Evolutionary conservation across 306 rosid species (phyloP).

Genomic region (Medicago arabica): DNA sequence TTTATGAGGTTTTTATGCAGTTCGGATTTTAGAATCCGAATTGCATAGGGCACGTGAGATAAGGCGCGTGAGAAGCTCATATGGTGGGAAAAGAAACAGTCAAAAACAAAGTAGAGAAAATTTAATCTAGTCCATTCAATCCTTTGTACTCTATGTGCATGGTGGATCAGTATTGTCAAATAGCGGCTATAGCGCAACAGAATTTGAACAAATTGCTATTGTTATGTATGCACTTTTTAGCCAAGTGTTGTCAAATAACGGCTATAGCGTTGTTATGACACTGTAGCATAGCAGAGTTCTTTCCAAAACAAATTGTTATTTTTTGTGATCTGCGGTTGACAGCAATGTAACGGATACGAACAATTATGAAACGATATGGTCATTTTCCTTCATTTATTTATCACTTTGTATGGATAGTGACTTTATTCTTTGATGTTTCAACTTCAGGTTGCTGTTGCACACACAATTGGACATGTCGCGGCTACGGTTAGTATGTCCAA

Average conservation of each 20-base stretch:
- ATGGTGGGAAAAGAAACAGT: too few species aligned
- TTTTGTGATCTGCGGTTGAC: not conserved
- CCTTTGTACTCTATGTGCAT: not conserved
- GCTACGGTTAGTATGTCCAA: slow-evolving; percentile 99
- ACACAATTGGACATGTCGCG: slow-evolving; percentile 97
- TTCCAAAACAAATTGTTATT: not conserved
- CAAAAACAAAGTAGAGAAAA: slow-evolving; percentile 7
- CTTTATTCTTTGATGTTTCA: slow-evolving; percentile 31
- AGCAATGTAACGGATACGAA: not conserved
- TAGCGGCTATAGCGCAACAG: not conserved
- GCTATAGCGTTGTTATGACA: not conserved
- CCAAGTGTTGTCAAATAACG: not conserved
- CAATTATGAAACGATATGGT: not conserved
- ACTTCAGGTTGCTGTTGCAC: slow-evolving; percentile 91
- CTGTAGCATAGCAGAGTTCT: not conserved
- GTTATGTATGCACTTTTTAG: not conserved
- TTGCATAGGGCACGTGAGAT: too few species aligned
- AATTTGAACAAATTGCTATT: not conserved
- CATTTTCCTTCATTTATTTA: slow-evolving; percentile 13
- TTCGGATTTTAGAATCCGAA: too few species aligned
- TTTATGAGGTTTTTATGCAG: too few species aligned
- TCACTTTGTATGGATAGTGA: slow-evolving; percentile 30
- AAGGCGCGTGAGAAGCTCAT: too few species aligned
- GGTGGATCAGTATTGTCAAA: not conserved
- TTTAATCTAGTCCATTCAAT: not conserved